Base-by-base conservation (phyloP, 1,284 basidiomycete species). In the Ganoderma leucocontextum region DNA sequence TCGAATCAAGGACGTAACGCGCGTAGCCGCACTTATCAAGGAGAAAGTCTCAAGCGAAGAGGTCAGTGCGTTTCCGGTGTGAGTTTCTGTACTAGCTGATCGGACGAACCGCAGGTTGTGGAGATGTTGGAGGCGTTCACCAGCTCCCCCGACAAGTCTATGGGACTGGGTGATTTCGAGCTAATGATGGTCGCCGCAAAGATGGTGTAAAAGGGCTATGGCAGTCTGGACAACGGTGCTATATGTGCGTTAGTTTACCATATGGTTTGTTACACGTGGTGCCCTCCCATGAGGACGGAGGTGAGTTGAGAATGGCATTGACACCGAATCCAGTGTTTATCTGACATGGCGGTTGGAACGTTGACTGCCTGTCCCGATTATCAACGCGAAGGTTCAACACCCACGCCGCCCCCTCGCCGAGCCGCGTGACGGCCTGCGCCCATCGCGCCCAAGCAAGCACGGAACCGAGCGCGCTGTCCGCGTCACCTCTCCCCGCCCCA, bases 71-170 rank as follows among this genome's bases (percentile, higher is more conserved):
- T 55, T 39, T 49, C 64, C 66, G 38, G 15, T 25, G n/a, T 13
- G 17, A 10, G 33, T 3, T 57, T 29, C 9, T 15, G 1, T 39
- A 52, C 12, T 39, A 39, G 47, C 22, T 35, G 49, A 29, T 25
- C 7, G 52, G 22, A 2, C 38, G 22, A 12, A 12, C 15, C 39
- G 57, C 71, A 94, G 92, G 89, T 91, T 72, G 73, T 90, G 3
- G 91, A 93, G 68, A 94, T 94, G 92, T 81, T 94, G 1, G 84
- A 87, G 36, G 83, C 84, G 61, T 94, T 93, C 76, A 92, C 93
- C 1, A 87, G 85, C 0, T 84, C 87, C 0, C 80, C 85, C 0
- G 91, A 93, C 77, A 89, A 88, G 75, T 86, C 90, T 0, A 84
- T 94, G 81, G 80, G 78, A 64, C 81, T 93, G n/a, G 76, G 79